Evolutionary conservation across 805 yeast species (phyloP), one percentile per base, ranked within the genome.

Genomic region (Ogataea minuta): DNA sequence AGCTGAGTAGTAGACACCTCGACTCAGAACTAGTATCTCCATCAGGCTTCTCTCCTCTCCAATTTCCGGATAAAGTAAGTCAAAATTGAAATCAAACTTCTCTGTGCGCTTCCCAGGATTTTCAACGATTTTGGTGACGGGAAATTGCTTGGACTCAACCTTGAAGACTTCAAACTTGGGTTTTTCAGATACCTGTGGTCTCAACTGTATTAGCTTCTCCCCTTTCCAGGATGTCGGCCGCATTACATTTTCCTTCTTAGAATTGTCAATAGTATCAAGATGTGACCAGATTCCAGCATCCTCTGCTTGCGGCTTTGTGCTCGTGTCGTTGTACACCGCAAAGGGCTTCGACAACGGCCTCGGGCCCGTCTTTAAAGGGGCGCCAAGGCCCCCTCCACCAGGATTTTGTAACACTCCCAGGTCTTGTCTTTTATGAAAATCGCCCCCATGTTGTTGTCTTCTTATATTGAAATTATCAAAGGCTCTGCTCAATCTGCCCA

Each of bases 221-320:
- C 91, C 89, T 10, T 63, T 66, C 84, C 91, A 80, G 0, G 81
- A 72, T 7, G 63, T 66, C 1, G 88, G 69, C 2, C 66, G 63
- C 14, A 74, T 28, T 6, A 57, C 62, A 54, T 87, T 87, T 56
- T 87, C 95, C 56, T 85, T 85, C 31, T 70, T 67, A 36, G 85
- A 59, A 11, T 65, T 57, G 8, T 63, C 64, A 1, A 76, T 59
- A 0, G 79, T 50, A 6, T 79, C 86, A 16, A 79, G 55, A 23
- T 64, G 61, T 31, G 70, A 72, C 74, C 80, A 66, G 1, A 67
- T 68, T 4, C 62, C 62, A 4, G 51, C 43, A 16, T 32, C 50
- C 9, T 43, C 44, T 13, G 31, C 24, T 4, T 23, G 14, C 9
- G 26, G 20, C n/a, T 31, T 21, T 2, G 41, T 6, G 6, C 33